Percentiles rank a stretch among this genome's conserved stretches.
Conservation (phyloP, 768 basidiomycete species). For the Xerocomus brunneocitrinus region DNA sequence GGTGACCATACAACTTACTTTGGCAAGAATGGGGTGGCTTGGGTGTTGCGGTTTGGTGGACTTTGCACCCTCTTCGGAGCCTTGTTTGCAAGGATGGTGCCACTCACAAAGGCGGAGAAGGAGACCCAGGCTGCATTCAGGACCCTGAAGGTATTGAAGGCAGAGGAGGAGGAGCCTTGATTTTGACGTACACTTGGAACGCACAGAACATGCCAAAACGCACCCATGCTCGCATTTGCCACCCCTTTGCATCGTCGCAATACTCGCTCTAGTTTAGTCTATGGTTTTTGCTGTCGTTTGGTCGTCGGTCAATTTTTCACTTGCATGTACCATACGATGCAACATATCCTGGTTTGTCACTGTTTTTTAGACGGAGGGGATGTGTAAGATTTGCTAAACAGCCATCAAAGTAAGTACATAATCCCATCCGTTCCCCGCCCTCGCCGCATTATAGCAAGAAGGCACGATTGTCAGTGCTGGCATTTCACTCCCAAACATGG, state of each 20-base stretch:
- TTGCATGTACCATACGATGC: not conserved
- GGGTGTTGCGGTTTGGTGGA: constrained; percentile 92
- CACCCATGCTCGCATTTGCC: constrained; percentile 12
- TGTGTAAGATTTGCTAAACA: constrained; percentile 8
- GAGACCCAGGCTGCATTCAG: constrained; percentile 80
- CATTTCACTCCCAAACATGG: constrained; percentile 20
- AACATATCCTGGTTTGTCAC: not conserved
- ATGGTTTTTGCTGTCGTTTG: not conserved
- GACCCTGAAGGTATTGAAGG: constrained; percentile 68
- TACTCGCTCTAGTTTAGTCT: constrained; percentile 4
- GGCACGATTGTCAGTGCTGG: constrained; percentile 28
- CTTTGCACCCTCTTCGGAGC: constrained; percentile 80
- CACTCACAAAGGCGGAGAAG: constrained; percentile 88
- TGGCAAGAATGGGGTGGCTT: constrained; percentile 87
- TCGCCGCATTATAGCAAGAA: constrained; percentile 17
- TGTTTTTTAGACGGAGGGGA: not conserved
- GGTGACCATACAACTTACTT: constrained; percentile 54
- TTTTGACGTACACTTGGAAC: not conserved
- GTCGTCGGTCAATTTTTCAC: not conserved
- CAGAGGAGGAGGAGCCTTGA: constrained; percentile 50
- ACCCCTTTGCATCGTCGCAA: not conserved
- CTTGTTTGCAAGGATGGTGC: constrained; percentile 70
- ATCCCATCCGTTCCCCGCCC: constrained; percentile 22
- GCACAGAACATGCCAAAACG: not conserved
- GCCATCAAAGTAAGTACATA: constrained; percentile 29